These are phyloP conservation scores for Vaccinium vitisidaea DNA, from an alignment of 148 eudicot genomes.

Conservation along the genomic window DNA sequence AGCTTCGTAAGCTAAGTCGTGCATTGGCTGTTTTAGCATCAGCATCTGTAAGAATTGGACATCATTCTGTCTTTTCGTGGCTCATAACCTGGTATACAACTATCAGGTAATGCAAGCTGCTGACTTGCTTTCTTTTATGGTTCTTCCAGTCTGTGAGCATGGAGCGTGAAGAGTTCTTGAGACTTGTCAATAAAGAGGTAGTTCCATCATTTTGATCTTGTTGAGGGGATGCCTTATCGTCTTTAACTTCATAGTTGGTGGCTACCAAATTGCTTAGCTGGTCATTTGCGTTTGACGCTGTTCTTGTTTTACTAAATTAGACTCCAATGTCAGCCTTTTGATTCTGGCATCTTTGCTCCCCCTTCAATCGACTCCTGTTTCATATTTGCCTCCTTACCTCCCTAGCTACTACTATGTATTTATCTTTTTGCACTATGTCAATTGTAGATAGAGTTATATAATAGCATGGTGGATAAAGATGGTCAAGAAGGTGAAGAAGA, in stretches of 20 bases:
- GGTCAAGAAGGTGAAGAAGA: constrained; percentile 55
- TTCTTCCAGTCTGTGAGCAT: constrained; percentile 77
- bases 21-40: constrained; percentile 96
- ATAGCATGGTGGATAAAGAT: constrained; percentile 74
- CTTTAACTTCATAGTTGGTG: background rate
- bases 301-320: background rate
- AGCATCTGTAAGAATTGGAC: constrained; percentile 63
- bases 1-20: constrained; percentile 81
- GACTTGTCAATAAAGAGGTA: constrained; percentile 94
- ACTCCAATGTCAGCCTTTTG: background rate
- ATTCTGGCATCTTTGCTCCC: background rate
- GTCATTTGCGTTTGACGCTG: background rate
- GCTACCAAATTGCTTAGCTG: constrained; percentile 1
- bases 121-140: constrained; percentile 9
- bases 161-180: constrained; percentile 88
- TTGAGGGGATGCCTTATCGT: background rate
- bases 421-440: background rate
- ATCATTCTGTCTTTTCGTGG: background rate
- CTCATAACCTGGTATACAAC: background rate
- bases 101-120: background rate
- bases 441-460: constrained; percentile 58
- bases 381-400: background rate
- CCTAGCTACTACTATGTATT: background rate
- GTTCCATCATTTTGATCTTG: background rate
- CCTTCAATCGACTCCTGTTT: background rate